Conservation (phyloP, 1,139 yeast genomes). For the Debaryomycetaceae sp. region DNA sequence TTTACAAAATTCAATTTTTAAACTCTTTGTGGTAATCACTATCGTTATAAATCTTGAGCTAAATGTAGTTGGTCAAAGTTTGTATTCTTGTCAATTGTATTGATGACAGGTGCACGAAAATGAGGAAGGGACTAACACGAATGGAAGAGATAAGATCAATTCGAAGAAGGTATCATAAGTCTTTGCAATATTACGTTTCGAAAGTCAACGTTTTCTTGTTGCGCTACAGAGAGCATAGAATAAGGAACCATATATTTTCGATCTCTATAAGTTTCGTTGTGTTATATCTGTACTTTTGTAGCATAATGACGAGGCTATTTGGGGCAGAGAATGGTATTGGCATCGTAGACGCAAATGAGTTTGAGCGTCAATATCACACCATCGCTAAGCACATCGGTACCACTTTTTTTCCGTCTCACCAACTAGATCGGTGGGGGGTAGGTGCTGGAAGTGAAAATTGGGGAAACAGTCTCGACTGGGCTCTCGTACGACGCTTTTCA, state of each 20-base stretch:
- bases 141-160: background rate
- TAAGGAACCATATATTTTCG: background rate
- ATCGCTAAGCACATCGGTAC: background rate
- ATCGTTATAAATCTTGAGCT: background rate
- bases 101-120: background rate
- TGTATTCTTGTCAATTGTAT: background rate
- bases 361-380: background rate
- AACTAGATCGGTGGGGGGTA: background rate
- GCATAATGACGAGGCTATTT: background rate
- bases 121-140: background rate
- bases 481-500: conserved; percentile 1
- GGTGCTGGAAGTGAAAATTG: background rate
- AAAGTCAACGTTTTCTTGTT: background rate
- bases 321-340: background rate
- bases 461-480: background rate
- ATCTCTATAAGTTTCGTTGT: background rate
- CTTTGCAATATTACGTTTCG: background rate
- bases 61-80: background rate
- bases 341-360: background rate
- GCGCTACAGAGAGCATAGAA: background rate
- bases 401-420: background rate
- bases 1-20: background rate
- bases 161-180: background rate
- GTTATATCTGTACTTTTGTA: background rate
- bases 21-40: background rate